Base-by-base conservation (phyloP, 768 basidiomycete species). In the Asterophora lycoperdoides region DNA sequence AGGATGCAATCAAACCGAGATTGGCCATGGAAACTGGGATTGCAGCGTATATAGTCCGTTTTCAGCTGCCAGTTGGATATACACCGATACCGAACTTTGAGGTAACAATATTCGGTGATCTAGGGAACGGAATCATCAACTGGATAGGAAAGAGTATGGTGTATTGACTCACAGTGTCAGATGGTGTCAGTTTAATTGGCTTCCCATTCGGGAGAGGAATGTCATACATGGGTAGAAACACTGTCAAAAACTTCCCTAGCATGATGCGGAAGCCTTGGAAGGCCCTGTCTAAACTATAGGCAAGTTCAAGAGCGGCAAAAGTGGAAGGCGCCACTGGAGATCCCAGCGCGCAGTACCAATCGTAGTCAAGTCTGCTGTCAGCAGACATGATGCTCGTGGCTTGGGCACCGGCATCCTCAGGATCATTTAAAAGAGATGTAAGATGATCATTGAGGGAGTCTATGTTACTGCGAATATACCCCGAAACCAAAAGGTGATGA, bases 21-120 rank as follows among this genome's bases (percentile, higher is more conserved):
- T 1, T 35, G 19, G 0, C 51, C 35, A 36, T 60, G 55, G 48
- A 72, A 73, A 0, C 37, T 41, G 7, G 67, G n/a, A n/a, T n/a
- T n/a, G n/a, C n/a, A n/a, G n/a, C n/a, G n/a, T n/a, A n/a, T n/a
- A n/a, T n/a, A n/a, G n/a, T n/a, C n/a, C n/a, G n/a, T n/a, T n/a
- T n/a, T n/a, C n/a, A n/a, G n/a, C n/a, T n/a, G n/a, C n/a, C 68
- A 72, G 50, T 66, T 55, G 8, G 64, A 46, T 1, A 29, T 43
- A 0, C 60, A 67, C 13, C 51, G 57, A 52, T 65, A 70, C 20
- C 58, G 51, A n/a, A 67, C 46, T 40, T 54, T 60, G 23, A 69
- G 46, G 34, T 51, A 65, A 6, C 33, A 38, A 35, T 63, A 52
- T 28, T 62, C 58, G 3, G 44, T 53, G 5, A 68, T n/a, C n/a